Conservation (phyloP, 371 early-diverging fungal species). For the Mortierella sp. region DNA sequence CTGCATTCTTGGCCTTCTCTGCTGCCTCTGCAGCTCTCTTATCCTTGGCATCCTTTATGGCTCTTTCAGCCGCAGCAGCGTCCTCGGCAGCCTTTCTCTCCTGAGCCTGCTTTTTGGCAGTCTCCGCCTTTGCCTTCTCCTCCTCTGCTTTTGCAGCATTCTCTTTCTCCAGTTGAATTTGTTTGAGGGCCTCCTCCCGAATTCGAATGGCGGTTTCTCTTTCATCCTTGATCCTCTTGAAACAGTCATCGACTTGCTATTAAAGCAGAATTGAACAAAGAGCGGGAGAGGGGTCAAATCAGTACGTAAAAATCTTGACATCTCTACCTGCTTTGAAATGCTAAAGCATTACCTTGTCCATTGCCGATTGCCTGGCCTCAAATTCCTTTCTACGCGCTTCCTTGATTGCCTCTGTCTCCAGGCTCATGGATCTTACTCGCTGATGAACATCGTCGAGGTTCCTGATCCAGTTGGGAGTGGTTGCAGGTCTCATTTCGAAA, state of each 20-base stretch:
- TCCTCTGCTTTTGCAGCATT: slow-evolving; percentile 7
- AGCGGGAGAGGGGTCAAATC: too few species aligned
- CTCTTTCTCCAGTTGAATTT: slow-evolving; percentile 16
- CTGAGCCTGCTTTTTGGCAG: not conserved
- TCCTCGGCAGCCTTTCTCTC: slow-evolving; percentile 22
- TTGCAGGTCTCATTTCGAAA: not conserved
- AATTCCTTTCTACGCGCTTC: slow-evolving; percentile 33
- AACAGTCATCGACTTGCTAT: slow-evolving; percentile 33
- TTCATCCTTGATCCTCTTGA: slow-evolving; percentile 26
- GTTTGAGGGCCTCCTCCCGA: slow-evolving; percentile 10
- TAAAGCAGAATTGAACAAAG: too few species aligned
- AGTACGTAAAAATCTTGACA: too few species aligned
- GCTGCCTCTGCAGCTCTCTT: slow-evolving; percentile 22
- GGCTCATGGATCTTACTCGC: slow-evolving; percentile 13
- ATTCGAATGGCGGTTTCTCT: slow-evolving; percentile 26
- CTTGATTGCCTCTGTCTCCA: slow-evolving; percentile 34
- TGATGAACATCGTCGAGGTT: slow-evolving; percentile 24
- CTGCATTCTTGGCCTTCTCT: slow-evolving; percentile 33
- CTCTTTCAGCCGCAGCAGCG: slow-evolving; percentile 19
- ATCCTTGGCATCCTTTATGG: slow-evolving; percentile 24
- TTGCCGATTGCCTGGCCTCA: slow-evolving; percentile 21
- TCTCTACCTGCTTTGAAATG: too few species aligned
- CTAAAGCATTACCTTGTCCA: slow-evolving; percentile 21
- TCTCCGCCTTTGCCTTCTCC: slow-evolving; percentile 3
- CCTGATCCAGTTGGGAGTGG: not conserved